Base-by-base conservation (phyloP, 345 rosid species). In the Syzygium grande region DNA sequence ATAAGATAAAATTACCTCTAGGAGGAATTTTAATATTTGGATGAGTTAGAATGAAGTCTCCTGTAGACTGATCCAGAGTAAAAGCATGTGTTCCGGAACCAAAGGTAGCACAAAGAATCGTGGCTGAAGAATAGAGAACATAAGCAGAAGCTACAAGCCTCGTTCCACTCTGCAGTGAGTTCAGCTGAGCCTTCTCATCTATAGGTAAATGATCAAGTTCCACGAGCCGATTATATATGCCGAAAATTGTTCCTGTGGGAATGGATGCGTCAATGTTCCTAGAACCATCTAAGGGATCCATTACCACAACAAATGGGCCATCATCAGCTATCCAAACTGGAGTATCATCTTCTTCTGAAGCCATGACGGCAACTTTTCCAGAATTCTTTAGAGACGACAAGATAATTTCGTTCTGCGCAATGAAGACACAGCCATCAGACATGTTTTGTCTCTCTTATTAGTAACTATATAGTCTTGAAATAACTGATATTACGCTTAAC, bases 81-180 rank as follows among this genome's bases (percentile, higher is more conserved):
- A 96, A 97, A 80, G 98, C 98, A 89, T 97, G 98, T 68, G 98
- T 92, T 87, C 99, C 99, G 3, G 98, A 96, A 87, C 99, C 99
- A 92, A 96, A 93, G 90, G 91, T 96, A 85, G 94, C 88, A 61
- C 98, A 97, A 79, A 97, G 91, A 86, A 95, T 95, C 2, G 99
- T 97, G 86, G 98, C 98, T 68, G 98, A 97, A 55, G 99, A 97
- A 90, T 97, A 97, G 22, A 97, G 95, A 61, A 96, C 95, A 88
- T 97, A 97, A 86, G 96, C 97, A 80, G 98, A 94, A 92, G 97
- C 98, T 59, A 97, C 91, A 87, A 97, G 97, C 89, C 89, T 94
- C 79, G 85, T 85, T 61, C 99, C 99, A 88, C 96, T 92, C 91
- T 96, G 99, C 53, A 96, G 91, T 19, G 98, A 96, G 88, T 97